Base-by-base conservation (phyloP, 768 basidiomycete species). In the Erythrobasidium yunnanense region DNA sequence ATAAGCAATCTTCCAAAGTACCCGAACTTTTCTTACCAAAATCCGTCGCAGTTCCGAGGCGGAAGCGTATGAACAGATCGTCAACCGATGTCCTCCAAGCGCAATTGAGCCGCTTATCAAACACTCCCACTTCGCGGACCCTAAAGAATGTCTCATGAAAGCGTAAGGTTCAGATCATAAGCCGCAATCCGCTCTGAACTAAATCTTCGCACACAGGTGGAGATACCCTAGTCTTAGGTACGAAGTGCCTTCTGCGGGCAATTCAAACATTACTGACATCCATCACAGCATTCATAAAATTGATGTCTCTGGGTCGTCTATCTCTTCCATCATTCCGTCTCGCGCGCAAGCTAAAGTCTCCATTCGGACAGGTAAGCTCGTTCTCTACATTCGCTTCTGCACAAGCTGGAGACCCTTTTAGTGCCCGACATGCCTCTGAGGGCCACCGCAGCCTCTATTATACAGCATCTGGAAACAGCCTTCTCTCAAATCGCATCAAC, bases 1-100 rank as follows among this genome's bases (percentile, higher is more conserved):
- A 90, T 71, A 92, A 22, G 92, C 0, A 88, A 88, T 0, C 81
- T 95, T 68, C 91, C 89, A 1, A 82, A 96, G 0, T 90, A 93
- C 75, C 86, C 83, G 56, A 82, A 96, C 66, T 81, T 85, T 46
- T 85, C 86, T 11, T 88, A 20, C 29, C n/a, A 20, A 49, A 27
- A 32, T 30, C 35, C 15, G 29, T 20, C n/a, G 38, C 29, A 56
- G 66, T 34, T 23, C 23, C 13, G 56, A 60, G 29, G 53, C 56
- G 34, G 35, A 57, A 29, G 69, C 30, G 25, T 22, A 45, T 29
- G 55, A 54, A 27, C 29, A 35, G 23, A 50, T 49, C 15, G 11
- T 62, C 7, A 1, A 49, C 18, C 46, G 32, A 20, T 66, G 32
- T 38, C 18, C 58, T 7, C 30, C 55, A 18, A 30, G 2, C 17